Evolutionary conservation across 148 eudicot species (phyloP).

Genomic region (Vaccinium vitisidaea): DNA sequence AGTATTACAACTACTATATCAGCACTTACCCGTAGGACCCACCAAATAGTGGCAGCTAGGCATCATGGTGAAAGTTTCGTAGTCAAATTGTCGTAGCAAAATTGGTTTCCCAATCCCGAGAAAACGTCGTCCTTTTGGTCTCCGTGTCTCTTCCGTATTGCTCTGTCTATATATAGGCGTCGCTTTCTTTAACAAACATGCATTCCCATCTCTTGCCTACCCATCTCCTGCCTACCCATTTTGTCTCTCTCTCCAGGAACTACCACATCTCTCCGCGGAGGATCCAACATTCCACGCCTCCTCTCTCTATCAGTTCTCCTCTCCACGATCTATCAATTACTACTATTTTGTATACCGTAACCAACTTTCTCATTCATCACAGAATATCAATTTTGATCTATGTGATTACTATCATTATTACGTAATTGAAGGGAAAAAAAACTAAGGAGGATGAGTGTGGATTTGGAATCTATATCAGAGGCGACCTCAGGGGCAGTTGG

Average conservation of each 20-base stretch:
- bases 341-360: background rate
- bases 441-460: conserved; percentile 20
- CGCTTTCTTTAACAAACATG: background rate
- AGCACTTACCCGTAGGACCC: no score
- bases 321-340: background rate
- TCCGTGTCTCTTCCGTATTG: background rate
- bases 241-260: background rate
- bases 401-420: background rate
- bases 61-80: no score
- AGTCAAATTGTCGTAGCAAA: no score
- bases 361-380: background rate
- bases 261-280: background rate
- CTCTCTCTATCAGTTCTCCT: background rate
- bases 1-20: no score
- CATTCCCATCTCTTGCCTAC: background rate
- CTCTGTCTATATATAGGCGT: background rate
- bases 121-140: conserved; percentile 5
- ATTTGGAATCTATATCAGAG: conserved; percentile 41
- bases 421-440: background rate
- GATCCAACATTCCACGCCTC: background rate
- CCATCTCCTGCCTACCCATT: background rate
- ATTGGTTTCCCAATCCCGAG: conserved; percentile 5
- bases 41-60: no score
- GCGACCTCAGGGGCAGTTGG: conserved; percentile 51
- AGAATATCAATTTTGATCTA: background rate